Conservation (phyloP, 768 basidiomycete genomes). For the Multifurca ochricompacta region DNA sequence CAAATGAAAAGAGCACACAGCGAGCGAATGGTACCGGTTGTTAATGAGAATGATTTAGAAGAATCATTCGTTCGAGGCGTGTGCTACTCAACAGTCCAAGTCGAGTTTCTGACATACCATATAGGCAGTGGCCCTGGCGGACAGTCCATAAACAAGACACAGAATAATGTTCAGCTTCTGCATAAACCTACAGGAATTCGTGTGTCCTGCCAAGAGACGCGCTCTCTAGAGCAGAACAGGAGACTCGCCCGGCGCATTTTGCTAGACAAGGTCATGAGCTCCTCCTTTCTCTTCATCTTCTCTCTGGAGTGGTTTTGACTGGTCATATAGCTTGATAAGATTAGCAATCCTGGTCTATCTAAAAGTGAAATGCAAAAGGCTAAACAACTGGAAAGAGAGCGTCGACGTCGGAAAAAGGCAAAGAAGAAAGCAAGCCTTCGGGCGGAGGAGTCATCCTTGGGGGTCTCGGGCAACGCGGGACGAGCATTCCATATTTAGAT, state of each 20-base stretch:
- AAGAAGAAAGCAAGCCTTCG: constrained; percentile 23
- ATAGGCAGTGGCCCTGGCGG: constrained; percentile 88
- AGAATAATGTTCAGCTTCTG: constrained; percentile 82
- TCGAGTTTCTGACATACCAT: constrained; percentile 10
- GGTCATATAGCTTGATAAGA: constrained; percentile 51
- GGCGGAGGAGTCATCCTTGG: no score
- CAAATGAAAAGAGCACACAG: constrained; percentile 64
- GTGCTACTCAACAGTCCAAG: constrained; percentile 18
- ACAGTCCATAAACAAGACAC: constrained; percentile 95
- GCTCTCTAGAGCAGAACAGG: constrained; percentile 74
- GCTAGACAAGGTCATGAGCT: constrained; percentile 56
- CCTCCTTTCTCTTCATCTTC: not conserved
- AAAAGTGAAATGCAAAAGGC: constrained; percentile 30
- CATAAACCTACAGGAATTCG: constrained; percentile 87
- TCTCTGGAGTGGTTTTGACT: not conserved
- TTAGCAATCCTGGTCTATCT: constrained; percentile 50
- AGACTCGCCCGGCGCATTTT: constrained; percentile 66
- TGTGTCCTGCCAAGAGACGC: constrained; percentile 82
- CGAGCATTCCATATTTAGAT: not conserved
- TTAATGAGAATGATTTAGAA: constrained; percentile 75
- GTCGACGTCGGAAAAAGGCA: constrained; percentile 29
- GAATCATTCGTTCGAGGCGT: constrained; percentile 82
- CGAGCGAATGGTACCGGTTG: constrained; percentile 53
- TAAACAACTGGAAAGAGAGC: constrained; percentile 33
- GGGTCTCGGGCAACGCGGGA: no score